These are phyloP conservation scores for Francoa sonchifolia DNA, from an alignment of 441 rosid species.

Conservation along the genomic window DNA sequence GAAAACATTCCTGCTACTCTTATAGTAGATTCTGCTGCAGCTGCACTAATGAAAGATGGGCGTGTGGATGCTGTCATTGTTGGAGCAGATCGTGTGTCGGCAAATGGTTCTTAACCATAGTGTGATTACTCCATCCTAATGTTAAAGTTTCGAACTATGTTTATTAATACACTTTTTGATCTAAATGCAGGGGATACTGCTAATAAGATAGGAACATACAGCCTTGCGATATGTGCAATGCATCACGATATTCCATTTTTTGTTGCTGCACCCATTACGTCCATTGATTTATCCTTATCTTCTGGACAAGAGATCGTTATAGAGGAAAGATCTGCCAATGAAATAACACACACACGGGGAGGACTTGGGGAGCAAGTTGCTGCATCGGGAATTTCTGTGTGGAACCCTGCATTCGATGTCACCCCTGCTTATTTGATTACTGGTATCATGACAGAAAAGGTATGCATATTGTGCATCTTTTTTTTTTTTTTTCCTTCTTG, in stretches of 20 bases:
- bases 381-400: conserved; percentile 69
- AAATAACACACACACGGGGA: conserved; percentile 54
- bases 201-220: conserved; percentile 92
- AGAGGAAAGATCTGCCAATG: conserved; percentile 71
- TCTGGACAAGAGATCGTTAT: conserved; percentile 64
- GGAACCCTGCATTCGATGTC: conserved; percentile 94
- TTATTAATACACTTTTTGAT: background rate
- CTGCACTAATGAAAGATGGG: conserved; percentile 70
- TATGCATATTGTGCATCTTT: too few relatives aligned
- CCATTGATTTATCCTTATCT: conserved; percentile 59
- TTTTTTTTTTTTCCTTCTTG: background rate
- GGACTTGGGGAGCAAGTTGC: conserved; percentile 94
- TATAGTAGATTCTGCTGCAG: conserved; percentile 86
- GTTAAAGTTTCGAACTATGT: too few relatives aligned
- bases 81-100: conserved; percentile 90
- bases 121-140: too few relatives aligned
- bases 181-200: conserved; percentile 68
- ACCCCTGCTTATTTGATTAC: conserved; percentile 67
- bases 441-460: conserved; percentile 81
- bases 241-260: conserved; percentile 62
- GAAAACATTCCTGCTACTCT: conserved; percentile 83
- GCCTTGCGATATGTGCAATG: conserved; percentile 69
- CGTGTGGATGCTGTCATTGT: conserved; percentile 70
- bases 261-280: conserved; percentile 87
- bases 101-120: conserved; percentile 89